phyloP scores from a whole-genome alignment of 2,329 filamentous ascomycete genomes.

The Colletotrichum cereale region DNA sequence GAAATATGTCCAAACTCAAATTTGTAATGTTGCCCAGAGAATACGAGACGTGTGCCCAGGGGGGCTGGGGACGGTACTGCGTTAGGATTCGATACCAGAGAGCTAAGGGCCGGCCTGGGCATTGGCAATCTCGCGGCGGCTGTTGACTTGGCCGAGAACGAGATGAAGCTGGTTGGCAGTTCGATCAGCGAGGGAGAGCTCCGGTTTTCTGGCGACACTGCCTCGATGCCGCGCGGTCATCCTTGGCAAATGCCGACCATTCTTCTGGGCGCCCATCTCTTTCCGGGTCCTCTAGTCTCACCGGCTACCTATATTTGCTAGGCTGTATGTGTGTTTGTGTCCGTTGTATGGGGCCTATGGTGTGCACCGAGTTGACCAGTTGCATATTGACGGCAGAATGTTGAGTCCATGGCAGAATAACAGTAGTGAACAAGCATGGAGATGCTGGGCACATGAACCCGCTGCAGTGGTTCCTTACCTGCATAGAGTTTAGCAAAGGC shows the following conservation, averaged over 20 bases:
- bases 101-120: background rate
- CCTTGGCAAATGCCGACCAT: conserved; percentile 6
- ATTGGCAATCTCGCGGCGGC: conserved; percentile 16
- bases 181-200: conserved; percentile 5
- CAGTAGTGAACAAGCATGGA: background rate
- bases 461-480: background rate
- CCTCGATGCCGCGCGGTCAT: conserved; percentile 22
- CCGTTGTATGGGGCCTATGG: background rate
- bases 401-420: background rate
- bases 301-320: background rate
- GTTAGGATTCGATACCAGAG: conserved; percentile 11
- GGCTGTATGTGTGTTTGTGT: background rate
- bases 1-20: conserved; percentile 4
- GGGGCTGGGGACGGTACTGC: background rate
- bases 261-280: background rate
- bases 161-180: conserved; percentile 3
- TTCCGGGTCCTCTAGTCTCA: background rate
- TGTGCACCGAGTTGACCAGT: background rate
- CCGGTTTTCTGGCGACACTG: conserved; percentile 21
- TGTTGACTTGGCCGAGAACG: conserved; percentile 5
- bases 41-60: conserved; percentile 33
- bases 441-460: background rate
- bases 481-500: conserved; percentile 8
- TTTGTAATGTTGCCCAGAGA: conserved; percentile 7
- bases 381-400: conserved; percentile 15